Evolutionary conservation across 1,284 basidiomycete species (phyloP), one percentile per base, ranked within the genome.

Genomic region (Clitocybe nebularis): DNA sequence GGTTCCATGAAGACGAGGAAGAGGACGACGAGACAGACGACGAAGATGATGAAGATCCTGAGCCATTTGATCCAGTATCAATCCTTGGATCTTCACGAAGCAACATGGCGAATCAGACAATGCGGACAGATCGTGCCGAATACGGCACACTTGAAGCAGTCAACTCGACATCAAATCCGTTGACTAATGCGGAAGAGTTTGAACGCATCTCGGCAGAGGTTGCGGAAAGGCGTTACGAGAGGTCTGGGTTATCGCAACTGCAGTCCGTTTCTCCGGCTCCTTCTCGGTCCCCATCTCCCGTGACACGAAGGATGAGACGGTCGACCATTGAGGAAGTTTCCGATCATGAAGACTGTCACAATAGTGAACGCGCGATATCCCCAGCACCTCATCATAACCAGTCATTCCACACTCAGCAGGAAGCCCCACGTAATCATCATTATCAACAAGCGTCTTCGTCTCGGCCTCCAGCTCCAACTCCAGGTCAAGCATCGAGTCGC

Each of bases 121-220:
- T 71, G 54, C 66, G 69, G 7, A 77, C 75, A 0, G 74, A 77
- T 50, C 64, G 63, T 43, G 68, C 70, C 3, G 71, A 71, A 4
- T 41, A 68, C 4, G 73, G 67, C 9, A 63, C 69, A 10, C 51
- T 51, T 21, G 45, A 54, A 30, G 42, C 57, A 5, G 56, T 47
- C 14, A 50, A 46, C 30, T 60, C 59, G 11, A 55, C 53, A 10
- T 56, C 50, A 11, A 42, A 52, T 22, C 62, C 55, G 1, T 75
- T 75, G 52, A 59, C 81, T 16, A 67, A 72, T 42, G 61, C 64
- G 6, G 68, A 67, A 4, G 79, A 81, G 45, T 48, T 81, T 10
- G 70, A 72, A 30, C 68, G 72, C 7, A 80, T 83, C 25, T 70
- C 72, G 1, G 66, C 64, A 3, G 81, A 85, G 47, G 63, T 84